Percentiles rank a stretch among this genome's conserved stretches.
Evolutionary conservation across 805 yeast species (phyloP).

Genomic region (Kluyveromyces nonfermentans): DNA sequence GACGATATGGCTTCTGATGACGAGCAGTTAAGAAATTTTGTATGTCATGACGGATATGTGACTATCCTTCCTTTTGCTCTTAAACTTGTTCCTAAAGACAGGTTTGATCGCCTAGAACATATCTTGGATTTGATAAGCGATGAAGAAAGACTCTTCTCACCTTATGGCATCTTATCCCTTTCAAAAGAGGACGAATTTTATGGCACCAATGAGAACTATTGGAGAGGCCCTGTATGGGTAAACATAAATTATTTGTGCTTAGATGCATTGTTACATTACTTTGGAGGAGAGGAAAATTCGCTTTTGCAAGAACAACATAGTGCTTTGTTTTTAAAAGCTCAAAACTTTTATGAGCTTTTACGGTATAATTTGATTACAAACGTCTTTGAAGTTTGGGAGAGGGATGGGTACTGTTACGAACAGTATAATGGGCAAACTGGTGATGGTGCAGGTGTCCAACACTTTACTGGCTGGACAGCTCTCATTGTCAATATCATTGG

Average conservation of each 20-base stretch:
- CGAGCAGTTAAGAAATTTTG: constrained; percentile 39
- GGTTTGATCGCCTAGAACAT: constrained; percentile 37
- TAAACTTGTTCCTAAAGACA: constrained; percentile 44
- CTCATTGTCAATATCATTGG: constrained; percentile 69
- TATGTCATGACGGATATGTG: constrained; percentile 87
- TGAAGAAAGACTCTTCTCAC: constrained; percentile 67
- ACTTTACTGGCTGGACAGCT: constrained; percentile 93
- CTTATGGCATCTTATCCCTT: constrained; percentile 72
- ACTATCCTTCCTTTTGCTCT: constrained; percentile 78
- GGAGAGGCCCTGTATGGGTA: constrained; percentile 94
- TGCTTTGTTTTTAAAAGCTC: constrained; percentile 28
- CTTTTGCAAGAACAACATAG: constrained; percentile 17
- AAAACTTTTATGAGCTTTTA: constrained; percentile 45
- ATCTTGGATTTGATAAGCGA: constrained; percentile 53
- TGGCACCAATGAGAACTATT: constrained; percentile 80
- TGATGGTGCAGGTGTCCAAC: constrained; percentile 68
- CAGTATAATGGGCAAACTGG: constrained; percentile 79
- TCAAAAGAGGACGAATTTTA: constrained; percentile 57
- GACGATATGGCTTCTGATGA: constrained; percentile 53
- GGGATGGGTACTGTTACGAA: constrained; percentile 83
- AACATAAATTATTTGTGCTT: constrained; percentile 79
- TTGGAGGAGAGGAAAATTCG: constrained; percentile 15
- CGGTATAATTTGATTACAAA: constrained; percentile 61
- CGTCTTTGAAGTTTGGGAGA: constrained; percentile 56
- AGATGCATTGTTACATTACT: constrained; percentile 58